These are phyloP conservation scores for Podospora pseudocomata DNA, from an alignment of 495 filamentous ascomycete genomes.

Conservation along the genomic window DNA sequence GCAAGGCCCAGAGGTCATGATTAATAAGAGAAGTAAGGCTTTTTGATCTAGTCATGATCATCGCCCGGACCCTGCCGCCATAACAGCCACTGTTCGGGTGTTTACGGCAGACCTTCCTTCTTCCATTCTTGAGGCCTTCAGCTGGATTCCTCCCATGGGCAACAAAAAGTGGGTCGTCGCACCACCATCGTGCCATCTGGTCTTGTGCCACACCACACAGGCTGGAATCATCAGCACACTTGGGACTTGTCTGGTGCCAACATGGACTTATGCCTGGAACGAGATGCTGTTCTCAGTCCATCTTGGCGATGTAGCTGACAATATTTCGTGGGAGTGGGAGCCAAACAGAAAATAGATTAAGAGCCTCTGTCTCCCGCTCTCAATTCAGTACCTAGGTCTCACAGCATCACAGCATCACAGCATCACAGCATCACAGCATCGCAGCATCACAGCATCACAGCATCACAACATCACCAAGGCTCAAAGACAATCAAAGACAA, in stretches of 20 bases:
- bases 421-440: not conserved
- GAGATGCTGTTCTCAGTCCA: not conserved
- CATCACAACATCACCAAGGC: not conserved
- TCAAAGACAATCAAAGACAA: not conserved
- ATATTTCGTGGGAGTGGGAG: not conserved
- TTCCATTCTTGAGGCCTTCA: not conserved
- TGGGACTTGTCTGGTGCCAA: not conserved
- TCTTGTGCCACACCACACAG: not conserved
- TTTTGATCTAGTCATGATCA: not conserved
- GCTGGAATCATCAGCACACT: not conserved
- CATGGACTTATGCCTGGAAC: not conserved
- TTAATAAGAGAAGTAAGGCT: too few relatives aligned
- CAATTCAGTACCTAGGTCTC: not conserved
- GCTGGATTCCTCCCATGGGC: not conserved
- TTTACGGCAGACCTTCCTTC: not conserved
- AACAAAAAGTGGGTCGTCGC: not conserved
- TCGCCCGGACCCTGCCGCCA: not conserved
- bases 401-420: not conserved
- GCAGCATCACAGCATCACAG: not conserved
- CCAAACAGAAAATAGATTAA: not conserved
- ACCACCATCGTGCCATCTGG: not conserved
- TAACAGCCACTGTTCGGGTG: not conserved
- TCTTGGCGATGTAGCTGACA: not conserved
- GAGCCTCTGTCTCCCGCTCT: constrained; percentile 4
- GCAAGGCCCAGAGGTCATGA: too few relatives aligned